Evolutionary conservation across 352 stramenopile species (phyloP).

Genomic region (Thalassiosira allenii): DNA sequence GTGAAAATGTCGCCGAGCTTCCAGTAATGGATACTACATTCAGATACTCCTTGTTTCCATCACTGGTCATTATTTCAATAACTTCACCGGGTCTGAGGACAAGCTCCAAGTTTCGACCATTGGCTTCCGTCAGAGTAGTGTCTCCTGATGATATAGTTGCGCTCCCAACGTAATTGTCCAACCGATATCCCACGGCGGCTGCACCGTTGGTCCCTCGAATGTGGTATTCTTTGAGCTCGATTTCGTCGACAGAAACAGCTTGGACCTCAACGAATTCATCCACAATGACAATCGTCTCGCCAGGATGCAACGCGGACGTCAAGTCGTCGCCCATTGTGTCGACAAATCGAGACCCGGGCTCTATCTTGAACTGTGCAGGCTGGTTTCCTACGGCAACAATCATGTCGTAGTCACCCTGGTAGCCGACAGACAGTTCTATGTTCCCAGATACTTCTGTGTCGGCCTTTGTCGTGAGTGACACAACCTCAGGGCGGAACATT

Average conservation of each 20-base stretch:
- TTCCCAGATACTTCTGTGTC: slow-evolving; percentile 55
- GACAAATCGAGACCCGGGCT: slow-evolving; percentile 65
- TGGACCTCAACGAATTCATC: slow-evolving; percentile 63
- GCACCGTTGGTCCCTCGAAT: slow-evolving; percentile 44
- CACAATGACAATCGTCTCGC: slow-evolving; percentile 62
- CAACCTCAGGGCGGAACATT: slow-evolving; percentile 54
- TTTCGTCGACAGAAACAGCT: slow-evolving; percentile 48
- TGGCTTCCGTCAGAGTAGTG: slow-evolving; percentile 35
- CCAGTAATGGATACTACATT: slow-evolving; percentile 48
- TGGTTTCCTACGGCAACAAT: slow-evolving; percentile 61
- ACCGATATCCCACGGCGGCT: slow-evolving; percentile 49
- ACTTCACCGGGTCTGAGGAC: slow-evolving; percentile 45
- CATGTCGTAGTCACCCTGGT: slow-evolving; percentile 54
- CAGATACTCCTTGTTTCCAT: slow-evolving; percentile 48
- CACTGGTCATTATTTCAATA: slow-evolving; percentile 51
- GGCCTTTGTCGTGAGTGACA: slow-evolving; percentile 40
- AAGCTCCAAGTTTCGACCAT: slow-evolving; percentile 40
- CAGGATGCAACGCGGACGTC: slow-evolving; percentile 46
- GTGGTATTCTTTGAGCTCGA: slow-evolving; percentile 69
- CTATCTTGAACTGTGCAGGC: slow-evolving; percentile 60
- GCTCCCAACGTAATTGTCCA: slow-evolving; percentile 61
- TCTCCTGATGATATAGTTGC: slow-evolving; percentile 45
- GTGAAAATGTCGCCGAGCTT: slow-evolving; percentile 50
- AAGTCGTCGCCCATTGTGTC: slow-evolving; percentile 70
- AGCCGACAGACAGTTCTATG: slow-evolving; percentile 69